These are phyloP conservation scores for Secale cereale DNA, from an alignment of 176 grass and related monocot species.

Conservation along the genomic window DNA sequence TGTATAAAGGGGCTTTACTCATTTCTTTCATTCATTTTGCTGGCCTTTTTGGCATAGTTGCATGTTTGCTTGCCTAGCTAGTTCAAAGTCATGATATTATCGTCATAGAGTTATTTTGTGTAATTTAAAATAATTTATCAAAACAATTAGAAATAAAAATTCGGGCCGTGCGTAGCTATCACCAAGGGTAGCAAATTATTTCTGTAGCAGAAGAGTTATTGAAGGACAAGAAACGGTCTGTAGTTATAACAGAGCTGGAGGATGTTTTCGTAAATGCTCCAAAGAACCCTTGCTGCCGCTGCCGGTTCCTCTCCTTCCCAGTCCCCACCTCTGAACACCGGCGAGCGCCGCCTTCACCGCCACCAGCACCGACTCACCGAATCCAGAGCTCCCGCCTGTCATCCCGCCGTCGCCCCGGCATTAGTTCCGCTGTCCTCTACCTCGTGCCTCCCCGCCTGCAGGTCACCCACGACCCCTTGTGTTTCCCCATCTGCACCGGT, in stretches of 20 bases:
- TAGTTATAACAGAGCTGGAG: background rate
- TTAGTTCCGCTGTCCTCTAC: background rate
- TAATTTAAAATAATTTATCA: too few species aligned
- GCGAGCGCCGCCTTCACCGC: conserved; percentile 9
- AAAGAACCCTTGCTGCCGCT: background rate
- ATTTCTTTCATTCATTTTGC: too few species aligned
- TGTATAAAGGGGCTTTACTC: too few species aligned
- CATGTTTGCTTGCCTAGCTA: too few species aligned
- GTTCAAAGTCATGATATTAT: too few species aligned
- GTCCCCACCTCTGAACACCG: conserved; percentile 3
- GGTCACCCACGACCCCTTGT: background rate
- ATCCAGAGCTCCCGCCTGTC: background rate
- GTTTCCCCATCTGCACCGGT: background rate
- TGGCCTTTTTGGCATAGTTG: too few species aligned
- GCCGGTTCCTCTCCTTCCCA: background rate
- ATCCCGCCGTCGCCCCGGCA: background rate
- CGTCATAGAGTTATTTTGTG: too few species aligned
- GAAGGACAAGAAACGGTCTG: too few species aligned
- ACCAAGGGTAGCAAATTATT: too few species aligned
- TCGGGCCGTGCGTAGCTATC: too few species aligned
- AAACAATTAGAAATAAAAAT: too few species aligned
- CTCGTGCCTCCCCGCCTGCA: background rate
- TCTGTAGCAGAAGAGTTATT: too few species aligned
- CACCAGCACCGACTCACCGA: background rate
- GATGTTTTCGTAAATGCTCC: background rate